Conservation (phyloP, 306 rosid genomes). For the Dalbergia oliveri region DNA sequence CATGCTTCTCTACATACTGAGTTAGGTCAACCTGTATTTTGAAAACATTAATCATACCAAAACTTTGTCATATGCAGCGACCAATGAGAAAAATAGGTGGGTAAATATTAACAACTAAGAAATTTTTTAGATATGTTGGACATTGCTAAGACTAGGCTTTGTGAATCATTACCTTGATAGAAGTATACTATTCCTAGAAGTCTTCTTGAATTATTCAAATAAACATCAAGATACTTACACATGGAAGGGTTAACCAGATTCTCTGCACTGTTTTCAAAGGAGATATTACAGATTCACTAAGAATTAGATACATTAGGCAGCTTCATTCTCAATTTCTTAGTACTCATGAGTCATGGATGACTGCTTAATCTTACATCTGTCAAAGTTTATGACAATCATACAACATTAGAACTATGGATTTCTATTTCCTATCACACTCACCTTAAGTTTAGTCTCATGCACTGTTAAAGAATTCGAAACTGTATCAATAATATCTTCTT, state of each 20-base stretch:
- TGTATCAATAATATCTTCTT: slow-evolving; percentile 86
- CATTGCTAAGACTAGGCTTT: slow-evolving; percentile 1
- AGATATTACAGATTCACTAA: not conserved
- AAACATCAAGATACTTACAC: slow-evolving; percentile 1
- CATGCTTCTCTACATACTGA: slow-evolving; percentile 85
- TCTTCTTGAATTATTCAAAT: not conserved
- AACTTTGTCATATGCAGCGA: slow-evolving; percentile 7
- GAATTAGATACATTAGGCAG: not conserved
- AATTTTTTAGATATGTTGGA: not conserved
- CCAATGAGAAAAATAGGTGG: slow-evolving; percentile 12
- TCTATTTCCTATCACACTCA: slow-evolving; percentile 31
- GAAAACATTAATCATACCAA: slow-evolving; percentile 5
- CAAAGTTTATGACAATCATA: not conserved
- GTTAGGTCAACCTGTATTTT: slow-evolving; percentile 82
- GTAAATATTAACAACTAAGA: slow-evolving; percentile 27
- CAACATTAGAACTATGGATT: not conserved
- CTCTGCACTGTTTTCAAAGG: not conserved
- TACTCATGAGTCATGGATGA: not conserved
- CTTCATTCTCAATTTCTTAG: slow-evolving; percentile 5
- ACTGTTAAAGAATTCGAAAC: slow-evolving; percentile 74
- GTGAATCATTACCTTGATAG: not conserved
- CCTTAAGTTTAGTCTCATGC: slow-evolving; percentile 94
- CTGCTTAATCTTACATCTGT: not conserved
- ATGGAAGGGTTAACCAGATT: not conserved
- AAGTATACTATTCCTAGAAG: slow-evolving; percentile 1